phyloP scores from a whole-genome alignment of 305 asterid genomes.

The Fraxinus angustifolia region DNA sequence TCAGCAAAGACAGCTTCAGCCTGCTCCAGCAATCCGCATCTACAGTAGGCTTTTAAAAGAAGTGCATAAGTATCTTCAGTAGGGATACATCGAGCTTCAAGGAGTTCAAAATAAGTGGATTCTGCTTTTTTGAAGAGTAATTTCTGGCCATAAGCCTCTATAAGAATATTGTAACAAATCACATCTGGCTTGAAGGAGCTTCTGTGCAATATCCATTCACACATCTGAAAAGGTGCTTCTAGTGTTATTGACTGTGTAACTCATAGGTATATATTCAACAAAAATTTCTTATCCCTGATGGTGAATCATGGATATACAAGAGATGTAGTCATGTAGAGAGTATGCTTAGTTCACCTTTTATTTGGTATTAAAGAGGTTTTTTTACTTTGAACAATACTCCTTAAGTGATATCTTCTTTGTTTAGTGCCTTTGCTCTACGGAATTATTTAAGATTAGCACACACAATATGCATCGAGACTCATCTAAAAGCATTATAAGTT shows the following conservation, averaged over 20 bases:
- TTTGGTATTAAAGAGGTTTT: neutral
- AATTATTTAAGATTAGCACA: neutral
- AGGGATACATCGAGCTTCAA: slow-evolving; percentile 42
- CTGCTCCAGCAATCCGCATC: slow-evolving; percentile 54
- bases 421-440: neutral
- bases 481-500: neutral
- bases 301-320: neutral
- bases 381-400: neutral
- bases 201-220: slow-evolving; percentile 70
- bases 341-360: neutral
- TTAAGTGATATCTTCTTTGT: neutral
- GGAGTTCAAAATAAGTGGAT: slow-evolving; percentile 57
- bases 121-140: slow-evolving; percentile 58
- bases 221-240: slow-evolving; percentile 42
- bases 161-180: slow-evolving; percentile 77
- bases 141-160: slow-evolving; percentile 79
- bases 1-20: slow-evolving; percentile 73
- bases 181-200: slow-evolving; percentile 75
- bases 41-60: slow-evolving; percentile 67
- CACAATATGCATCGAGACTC: neutral
- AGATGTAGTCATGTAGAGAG: neutral
- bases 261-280: neutral
- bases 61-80: slow-evolving; percentile 87
- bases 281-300: neutral
- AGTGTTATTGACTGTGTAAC: slow-evolving; percentile 14